Base-by-base conservation (phyloP, 192 early-diverging fungal genomes). In the Lunasporangiospora selenospora region DNA sequence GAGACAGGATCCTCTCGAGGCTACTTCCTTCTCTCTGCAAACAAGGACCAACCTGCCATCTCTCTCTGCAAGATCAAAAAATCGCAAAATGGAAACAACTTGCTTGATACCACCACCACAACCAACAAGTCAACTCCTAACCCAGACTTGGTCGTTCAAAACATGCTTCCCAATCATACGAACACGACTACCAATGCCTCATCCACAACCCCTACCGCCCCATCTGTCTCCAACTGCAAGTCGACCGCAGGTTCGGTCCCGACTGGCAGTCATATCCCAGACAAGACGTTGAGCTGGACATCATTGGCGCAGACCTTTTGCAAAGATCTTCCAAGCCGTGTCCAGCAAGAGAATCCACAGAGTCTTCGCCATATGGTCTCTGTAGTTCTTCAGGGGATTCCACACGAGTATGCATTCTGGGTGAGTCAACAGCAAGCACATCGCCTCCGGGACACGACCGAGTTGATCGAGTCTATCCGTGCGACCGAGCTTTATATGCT, bases 1-100 rank as follows among this genome's bases (percentile, higher is more conserved):
- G 94, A 90, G 42, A 98, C 96, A 0, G 86, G 87, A 2, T 67
- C 83, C 10, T 84, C 93, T 1, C 80, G 96, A 24, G 96, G 96
- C 6, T 98, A 97, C 70, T 95, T 95, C 67, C 62, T 98, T 52
- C 75, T 98, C 49, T 87, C 44, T 63, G 85, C 67, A 49, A 67
- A 52, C 32, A 55, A 53, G 21, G 46, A 52, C 36, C 67, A 69
- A 19, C 69, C 69, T 5, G 69, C 69, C 19, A 73, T 73, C 18
- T 73, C 69, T 11, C 50, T 73, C 16, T 73, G 69, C 61, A 73
- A 73, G 55, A 73, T 73, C 33, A 59, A 59, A 9, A 73, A 73
- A 49, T 38, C 65, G 6, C 29, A 26, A 10, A 8, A 19, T 26
- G 30, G 19, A 38, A 26, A 53, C 34, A 38, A 12, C 19, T 16